Conservation (phyloP, 177 flowering plant species). For the Vitis hybrid region DNA sequence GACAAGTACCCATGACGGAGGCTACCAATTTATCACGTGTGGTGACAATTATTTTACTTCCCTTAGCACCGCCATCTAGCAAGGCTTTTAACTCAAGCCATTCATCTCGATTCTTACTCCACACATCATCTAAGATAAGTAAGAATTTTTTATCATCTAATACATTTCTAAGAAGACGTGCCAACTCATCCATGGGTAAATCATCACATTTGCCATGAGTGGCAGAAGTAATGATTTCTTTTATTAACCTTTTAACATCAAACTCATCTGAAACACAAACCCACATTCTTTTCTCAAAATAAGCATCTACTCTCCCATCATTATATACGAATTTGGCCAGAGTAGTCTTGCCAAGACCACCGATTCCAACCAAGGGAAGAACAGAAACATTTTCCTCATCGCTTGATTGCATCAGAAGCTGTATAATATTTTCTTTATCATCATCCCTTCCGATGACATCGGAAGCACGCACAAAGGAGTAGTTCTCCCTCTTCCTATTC, state of each 20-base stretch:
- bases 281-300: constrained; percentile 16
- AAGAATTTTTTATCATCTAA: constrained; percentile 5
- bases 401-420: no score
- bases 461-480: no score
- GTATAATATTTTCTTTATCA: no score
- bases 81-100: constrained; percentile 1
- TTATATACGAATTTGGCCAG: constrained; percentile 17
- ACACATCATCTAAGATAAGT: constrained; percentile 21
- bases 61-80: not conserved
- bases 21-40: no score
- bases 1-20: no score
- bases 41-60: no score
- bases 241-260: not conserved
- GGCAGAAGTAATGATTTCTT: not conserved
- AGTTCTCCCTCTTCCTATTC: no score
- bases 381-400: no score
- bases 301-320: not conserved
- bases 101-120: constrained; percentile 2
- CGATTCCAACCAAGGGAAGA: constrained; percentile 18
- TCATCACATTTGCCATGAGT: not conserved
- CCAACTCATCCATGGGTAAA: not conserved
- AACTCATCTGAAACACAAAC: constrained; percentile 12
- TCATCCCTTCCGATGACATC: no score
- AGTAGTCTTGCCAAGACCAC: constrained; percentile 21
- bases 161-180: not conserved